phyloP scores from a whole-genome alignment of 2,329 filamentous ascomycete genomes.

The Tolypocladium pustulatum region DNA sequence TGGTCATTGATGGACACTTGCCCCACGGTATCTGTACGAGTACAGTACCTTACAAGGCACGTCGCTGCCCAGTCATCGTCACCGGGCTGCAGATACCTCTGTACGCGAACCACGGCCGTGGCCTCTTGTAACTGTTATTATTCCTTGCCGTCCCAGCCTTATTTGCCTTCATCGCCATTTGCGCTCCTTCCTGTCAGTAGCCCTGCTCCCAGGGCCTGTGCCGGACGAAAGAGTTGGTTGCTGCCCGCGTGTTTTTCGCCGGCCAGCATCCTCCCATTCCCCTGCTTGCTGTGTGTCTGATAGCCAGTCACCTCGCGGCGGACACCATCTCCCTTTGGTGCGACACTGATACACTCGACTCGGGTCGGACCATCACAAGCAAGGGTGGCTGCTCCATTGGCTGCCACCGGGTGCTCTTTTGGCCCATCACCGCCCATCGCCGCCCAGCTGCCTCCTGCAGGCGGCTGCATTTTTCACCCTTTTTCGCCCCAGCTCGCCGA shows the following conservation, averaged over 20 bases:
- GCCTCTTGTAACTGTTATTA: background rate
- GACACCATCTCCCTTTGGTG: constrained; percentile 2
- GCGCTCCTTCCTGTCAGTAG: background rate
- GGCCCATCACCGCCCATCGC: constrained; percentile 6
- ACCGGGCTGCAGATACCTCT: background rate
- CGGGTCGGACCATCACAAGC: constrained; percentile 5
- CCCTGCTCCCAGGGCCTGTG: background rate
- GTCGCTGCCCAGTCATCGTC: background rate
- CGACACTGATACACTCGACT: constrained; percentile 4
- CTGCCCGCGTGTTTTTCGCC: background rate
- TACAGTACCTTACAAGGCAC: background rate
- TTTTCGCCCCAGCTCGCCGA: background rate
- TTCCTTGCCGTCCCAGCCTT: background rate
- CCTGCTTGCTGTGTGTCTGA: background rate
- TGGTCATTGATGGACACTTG: background rate
- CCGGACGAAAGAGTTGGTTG: background rate
- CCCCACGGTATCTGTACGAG: no score
- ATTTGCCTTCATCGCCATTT: background rate
- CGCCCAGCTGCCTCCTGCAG: background rate
- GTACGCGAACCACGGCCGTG: background rate
- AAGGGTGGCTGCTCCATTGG: constrained; percentile 7
- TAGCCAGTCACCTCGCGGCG: background rate
- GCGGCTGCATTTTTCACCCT: background rate
- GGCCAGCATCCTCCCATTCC: background rate
- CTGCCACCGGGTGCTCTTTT: background rate